Percentiles rank a stretch among this genome's conserved stretches.
Conservation (phyloP, 2,329 filamentous ascomycete species). For the Ophiostoma sp. region DNA sequence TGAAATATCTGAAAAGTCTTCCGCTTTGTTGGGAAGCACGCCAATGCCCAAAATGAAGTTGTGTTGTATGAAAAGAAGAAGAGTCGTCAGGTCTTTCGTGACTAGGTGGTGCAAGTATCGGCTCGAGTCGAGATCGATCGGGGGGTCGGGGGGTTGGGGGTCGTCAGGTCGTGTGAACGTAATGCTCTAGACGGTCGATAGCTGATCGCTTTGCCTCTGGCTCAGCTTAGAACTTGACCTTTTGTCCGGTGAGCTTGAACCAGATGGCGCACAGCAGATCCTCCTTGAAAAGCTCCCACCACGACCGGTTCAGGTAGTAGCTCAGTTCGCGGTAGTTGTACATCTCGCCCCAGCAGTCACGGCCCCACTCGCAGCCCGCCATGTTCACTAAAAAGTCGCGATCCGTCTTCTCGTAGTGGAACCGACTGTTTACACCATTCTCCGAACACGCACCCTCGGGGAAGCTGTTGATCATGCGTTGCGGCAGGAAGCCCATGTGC, state of each 20-base stretch:
- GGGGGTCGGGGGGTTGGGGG: too few species aligned
- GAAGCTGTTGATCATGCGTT: slow-evolving; percentile 92
- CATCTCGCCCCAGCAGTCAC: slow-evolving; percentile 98
- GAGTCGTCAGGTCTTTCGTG: background rate
- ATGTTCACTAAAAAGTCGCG: slow-evolving; percentile 96
- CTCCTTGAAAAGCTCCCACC: slow-evolving; percentile 72
- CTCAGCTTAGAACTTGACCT: slow-evolving; percentile 48
- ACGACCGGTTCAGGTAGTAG: slow-evolving; percentile 78
- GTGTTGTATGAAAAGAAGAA: background rate
- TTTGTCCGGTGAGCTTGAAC: slow-evolving; percentile 58
- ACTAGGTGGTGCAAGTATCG: background rate
- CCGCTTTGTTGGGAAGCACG: too few species aligned
- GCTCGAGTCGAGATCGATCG: background rate
- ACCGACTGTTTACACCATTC: slow-evolving; percentile 63
- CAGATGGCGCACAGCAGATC: slow-evolving; percentile 56
- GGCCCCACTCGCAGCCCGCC: slow-evolving; percentile 94
- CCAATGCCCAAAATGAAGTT: too few species aligned
- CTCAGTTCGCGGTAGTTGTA: slow-evolving; percentile 90
- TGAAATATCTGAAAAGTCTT: too few species aligned
- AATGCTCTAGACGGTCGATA: too few species aligned
- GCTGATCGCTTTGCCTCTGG: too few species aligned
- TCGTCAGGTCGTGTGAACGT: slow-evolving; percentile 12
- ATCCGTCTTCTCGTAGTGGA: slow-evolving; percentile 81
- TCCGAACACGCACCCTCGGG: slow-evolving; percentile 83
- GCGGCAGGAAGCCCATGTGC: slow-evolving; percentile 81